Evolutionary conservation across 192 early-diverging fungal genomes (phyloP), one percentile per base, ranked within the genome.

Genomic region (Powellomyces hirtus): DNA sequence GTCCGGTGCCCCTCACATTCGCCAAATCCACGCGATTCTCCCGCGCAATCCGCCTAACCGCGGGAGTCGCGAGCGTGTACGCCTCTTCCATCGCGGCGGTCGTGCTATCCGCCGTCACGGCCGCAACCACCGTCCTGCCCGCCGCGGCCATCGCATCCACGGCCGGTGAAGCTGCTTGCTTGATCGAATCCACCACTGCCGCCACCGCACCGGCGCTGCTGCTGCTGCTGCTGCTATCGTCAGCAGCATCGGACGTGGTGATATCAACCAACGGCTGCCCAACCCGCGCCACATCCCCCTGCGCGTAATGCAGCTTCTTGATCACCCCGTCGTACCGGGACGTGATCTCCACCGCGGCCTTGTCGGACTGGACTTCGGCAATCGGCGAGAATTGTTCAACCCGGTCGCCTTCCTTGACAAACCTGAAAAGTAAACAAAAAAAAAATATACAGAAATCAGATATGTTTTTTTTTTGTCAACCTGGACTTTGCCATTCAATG

Each of bases 291-390:
- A 98, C 92, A 37, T 93, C 93, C 62, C 91, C 91, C 26, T 87
- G 83, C 37, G 85, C 79, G 76, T 96, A 90, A 75, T 96, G 76
- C 3, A 98, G 80, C 63, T 91, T 88, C 18, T 71, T 80, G 45
- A 98, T 81, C 16, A 79, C 82, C 42, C 97, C 97, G 62, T 95
- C 91, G 70, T 88, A 98, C 7, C 97, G 86, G 24, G 94, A 96
- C 22, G 97, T 94, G 77, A 98, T 97, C 77, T 98, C 94, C 8
- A 96, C 97, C n/a, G 97, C 90, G 10, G 97, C 97, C 82, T 98
- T 98, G 78, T 98, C 97, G 13, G 92, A 94, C 60, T 97, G 95
- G 29, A 98, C 95, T 68, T 98, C 97, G 71, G 94, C 96, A 38
- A 98, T 89, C 74, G 90, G 91, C 66, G 94, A 87, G 77, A 98